These are phyloP conservation scores for Loxodes magnus DNA, from an alignment of 73 alveolate species.

Conservation along the genomic window DNA sequence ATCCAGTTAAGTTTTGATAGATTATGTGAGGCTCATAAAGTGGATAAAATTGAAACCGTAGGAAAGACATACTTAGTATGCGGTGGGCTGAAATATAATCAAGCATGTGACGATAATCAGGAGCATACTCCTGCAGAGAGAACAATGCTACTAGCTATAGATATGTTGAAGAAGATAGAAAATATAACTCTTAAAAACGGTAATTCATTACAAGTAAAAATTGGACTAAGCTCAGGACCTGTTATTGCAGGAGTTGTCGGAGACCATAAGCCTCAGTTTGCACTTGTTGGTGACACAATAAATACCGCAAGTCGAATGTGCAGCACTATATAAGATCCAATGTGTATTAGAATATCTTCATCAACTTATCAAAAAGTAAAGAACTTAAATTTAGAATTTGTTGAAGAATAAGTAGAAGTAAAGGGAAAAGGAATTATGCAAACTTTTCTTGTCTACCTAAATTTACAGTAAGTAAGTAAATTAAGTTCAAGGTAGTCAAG, in stretches of 20 bases:
- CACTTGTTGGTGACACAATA: constrained; percentile 97
- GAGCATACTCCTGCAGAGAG: background rate
- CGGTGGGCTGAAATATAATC: constrained; percentile 79
- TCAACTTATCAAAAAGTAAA: too few species aligned
- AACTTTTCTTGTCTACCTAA: too few species aligned
- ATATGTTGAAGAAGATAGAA: constrained; percentile 3
- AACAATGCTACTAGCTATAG: constrained; percentile 1
- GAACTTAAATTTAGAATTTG: too few species aligned
- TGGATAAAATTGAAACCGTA: constrained; percentile 67
- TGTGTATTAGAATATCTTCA: too few species aligned
- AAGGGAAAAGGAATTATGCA: too few species aligned
- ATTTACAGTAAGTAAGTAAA: too few species aligned
- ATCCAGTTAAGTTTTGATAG: constrained; percentile 39
- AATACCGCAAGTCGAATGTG: constrained; percentile 81
- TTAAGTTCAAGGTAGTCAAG: too few species aligned
- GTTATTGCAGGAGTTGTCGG: constrained; percentile 99
- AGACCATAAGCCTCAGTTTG: constrained; percentile 93
- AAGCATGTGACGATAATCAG: too few species aligned
- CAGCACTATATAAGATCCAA: too few species aligned
- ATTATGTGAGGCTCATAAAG: constrained; percentile 30
- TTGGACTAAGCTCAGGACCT: constrained; percentile 95
- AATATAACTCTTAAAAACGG: background rate
- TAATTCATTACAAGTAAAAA: constrained; percentile 27
- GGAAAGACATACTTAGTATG: constrained; percentile 80
- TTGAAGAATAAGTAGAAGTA: too few species aligned